Conservation (phyloP, 305 asterid species). For the Striga hermonthica region DNA sequence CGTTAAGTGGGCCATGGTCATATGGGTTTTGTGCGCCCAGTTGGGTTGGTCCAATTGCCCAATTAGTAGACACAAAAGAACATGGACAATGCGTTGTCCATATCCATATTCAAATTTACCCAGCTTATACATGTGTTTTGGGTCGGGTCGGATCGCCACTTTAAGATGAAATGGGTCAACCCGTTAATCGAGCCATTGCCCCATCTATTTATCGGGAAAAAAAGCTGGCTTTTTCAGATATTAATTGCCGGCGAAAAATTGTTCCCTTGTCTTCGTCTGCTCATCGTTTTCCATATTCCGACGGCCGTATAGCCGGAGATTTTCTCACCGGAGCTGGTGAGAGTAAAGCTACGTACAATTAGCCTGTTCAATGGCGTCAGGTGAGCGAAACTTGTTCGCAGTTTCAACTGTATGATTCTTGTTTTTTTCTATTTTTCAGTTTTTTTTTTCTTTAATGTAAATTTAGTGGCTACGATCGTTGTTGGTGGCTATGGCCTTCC, state of each 20-base stretch:
- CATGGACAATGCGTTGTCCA: no score
- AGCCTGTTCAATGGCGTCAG: constrained; percentile 43
- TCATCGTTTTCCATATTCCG: constrained; percentile 10
- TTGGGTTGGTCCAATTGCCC: no score
- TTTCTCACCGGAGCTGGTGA: not conserved
- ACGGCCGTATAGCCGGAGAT: constrained; percentile 15
- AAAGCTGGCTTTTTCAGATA: not conserved
- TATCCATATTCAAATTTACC: no score
- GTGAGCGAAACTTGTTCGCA: constrained; percentile 28
- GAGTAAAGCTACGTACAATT: not conserved
- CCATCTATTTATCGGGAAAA: not conserved
- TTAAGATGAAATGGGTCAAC: not conserved
- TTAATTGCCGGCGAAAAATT: constrained; percentile 18
- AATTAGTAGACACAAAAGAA: no score
- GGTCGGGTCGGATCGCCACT: no score
- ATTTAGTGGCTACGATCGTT: not conserved
- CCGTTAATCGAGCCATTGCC: not conserved
- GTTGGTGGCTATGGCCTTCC: not conserved
- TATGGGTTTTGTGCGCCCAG: no score
- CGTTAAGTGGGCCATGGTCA: no score
- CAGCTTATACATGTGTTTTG: no score
- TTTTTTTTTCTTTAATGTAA: constrained; percentile 3
- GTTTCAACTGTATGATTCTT: constrained; percentile 12
- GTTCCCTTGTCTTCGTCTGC: not conserved
- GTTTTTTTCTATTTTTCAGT: not conserved